A percentile compares a stretch with the other conserved stretches of the same genome.
These are phyloP conservation scores for Agaricus subrufescens DNA, from an alignment of 768 basidiomycete genomes.

Conservation along the genomic window DNA sequence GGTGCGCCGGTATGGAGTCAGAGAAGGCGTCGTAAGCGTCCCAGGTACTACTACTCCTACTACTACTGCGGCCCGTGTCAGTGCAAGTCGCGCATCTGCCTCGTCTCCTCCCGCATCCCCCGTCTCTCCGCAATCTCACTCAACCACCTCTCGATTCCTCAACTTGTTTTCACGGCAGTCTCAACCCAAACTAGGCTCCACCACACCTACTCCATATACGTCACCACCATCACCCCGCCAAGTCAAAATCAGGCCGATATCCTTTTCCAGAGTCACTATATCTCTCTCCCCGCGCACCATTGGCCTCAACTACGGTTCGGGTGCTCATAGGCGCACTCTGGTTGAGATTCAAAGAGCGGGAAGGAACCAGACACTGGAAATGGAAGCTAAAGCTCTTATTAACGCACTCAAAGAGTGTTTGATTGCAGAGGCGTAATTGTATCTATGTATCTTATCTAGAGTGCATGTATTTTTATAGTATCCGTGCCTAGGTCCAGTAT, in stretches of 20 bases:
- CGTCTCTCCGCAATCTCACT: neutral
- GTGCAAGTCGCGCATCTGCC: constrained; percentile 5
- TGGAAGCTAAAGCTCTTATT: constrained; percentile 47
- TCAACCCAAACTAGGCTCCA: neutral
- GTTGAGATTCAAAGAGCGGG: constrained; percentile 41
- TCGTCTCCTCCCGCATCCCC: constrained; percentile 2
- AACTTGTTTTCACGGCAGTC: constrained; percentile 12
- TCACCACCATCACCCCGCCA: constrained; percentile 7
- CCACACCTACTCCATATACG: neutral
- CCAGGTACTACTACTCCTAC: constrained; percentile 9
- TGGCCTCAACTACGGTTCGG: constrained; percentile 22
- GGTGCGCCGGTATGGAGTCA: constrained; percentile 38
- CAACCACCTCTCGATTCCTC: constrained; percentile 7
- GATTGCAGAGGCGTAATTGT: constrained; percentile 2
- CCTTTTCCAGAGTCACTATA: constrained; percentile 32
- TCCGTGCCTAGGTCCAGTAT: too few relatives aligned
- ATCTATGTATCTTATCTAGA: too few relatives aligned
- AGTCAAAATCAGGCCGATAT: constrained; percentile 18
- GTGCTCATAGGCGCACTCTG: constrained; percentile 43
- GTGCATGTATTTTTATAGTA: too few relatives aligned
- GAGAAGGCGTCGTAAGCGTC: constrained; percentile 35
- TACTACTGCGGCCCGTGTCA: neutral
- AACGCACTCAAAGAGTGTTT: constrained; percentile 43
- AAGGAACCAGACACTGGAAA: constrained; percentile 54
- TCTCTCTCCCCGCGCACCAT: constrained; percentile 40